Evolutionary conservation across 345 rosid genomes (phyloP).

Genomic region (Syzygium grande): DNA sequence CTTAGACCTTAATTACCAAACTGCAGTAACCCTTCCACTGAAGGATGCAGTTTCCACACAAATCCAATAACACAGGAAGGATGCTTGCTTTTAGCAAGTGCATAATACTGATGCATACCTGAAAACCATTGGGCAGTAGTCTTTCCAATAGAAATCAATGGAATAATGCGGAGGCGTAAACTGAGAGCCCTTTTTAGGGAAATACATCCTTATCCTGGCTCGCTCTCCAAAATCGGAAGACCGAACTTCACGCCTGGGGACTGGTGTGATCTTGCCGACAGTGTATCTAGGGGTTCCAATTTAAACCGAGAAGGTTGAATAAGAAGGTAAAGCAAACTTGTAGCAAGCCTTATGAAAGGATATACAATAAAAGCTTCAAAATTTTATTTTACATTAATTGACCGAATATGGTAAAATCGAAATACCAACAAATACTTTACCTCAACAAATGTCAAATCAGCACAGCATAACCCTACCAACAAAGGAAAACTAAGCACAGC

Average conservation of each 20-base stretch:
- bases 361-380: neutral
- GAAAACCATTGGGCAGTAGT: conserved; percentile 98
- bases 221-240: conserved; percentile 82
- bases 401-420: neutral
- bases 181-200: conserved; percentile 80
- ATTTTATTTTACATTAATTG: neutral
- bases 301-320: neutral
- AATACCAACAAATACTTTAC: neutral
- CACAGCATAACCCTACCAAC: neutral
- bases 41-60: neutral
- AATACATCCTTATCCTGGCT: conserved; percentile 91
- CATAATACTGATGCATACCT: conserved; percentile 34
- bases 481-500: neutral
- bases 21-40: neutral
- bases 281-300: conserved; percentile 72
- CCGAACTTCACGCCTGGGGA: conserved; percentile 84
- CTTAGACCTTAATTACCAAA: neutral
- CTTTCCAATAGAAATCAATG: conserved; percentile 86
- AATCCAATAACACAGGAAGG: neutral
- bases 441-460: neutral
- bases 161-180: conserved; percentile 90
- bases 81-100: neutral
- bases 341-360: neutral
- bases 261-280: conserved; percentile 94
- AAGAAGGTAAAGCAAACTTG: neutral